Evolutionary conservation across 495 filamentous ascomycete genomes (phyloP).

Genomic region (Hypoxylon fuscum): DNA sequence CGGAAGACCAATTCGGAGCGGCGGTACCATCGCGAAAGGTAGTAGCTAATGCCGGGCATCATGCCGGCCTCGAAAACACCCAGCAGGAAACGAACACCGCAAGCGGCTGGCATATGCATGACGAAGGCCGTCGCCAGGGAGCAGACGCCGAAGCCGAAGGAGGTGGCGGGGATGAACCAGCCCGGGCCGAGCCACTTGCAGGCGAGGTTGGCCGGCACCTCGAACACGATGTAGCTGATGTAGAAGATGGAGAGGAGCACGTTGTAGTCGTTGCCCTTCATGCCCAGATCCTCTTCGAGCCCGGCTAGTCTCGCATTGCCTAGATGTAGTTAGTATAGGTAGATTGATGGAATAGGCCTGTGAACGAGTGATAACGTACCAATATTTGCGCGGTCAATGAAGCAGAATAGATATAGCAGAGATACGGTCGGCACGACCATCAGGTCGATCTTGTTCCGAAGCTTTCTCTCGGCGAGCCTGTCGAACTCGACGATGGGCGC

Average conservation of each 20-base stretch:
- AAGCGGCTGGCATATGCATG: constrained; percentile 46
- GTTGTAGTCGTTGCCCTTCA: constrained; percentile 76
- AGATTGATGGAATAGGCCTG: not conserved
- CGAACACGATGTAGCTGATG: constrained; percentile 75
- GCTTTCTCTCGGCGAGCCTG: constrained; percentile 63
- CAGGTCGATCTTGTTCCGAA: constrained; percentile 62
- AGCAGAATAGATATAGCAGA: constrained; percentile 68
- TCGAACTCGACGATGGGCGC: constrained; percentile 67
- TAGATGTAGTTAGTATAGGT: constrained; percentile 36
- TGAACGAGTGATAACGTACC: constrained; percentile 49
- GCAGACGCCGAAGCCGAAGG: constrained; percentile 55
- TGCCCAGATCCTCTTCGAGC: constrained; percentile 65
- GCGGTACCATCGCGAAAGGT: constrained; percentile 75
- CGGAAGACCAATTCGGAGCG: constrained; percentile 73
- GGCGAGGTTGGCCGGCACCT: constrained; percentile 71
- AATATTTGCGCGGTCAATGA: constrained; percentile 72
- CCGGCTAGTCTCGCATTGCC: constrained; percentile 66
- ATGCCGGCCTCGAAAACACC: constrained; percentile 75
- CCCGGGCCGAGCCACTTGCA: constrained; percentile 71
- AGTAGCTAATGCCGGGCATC: constrained; percentile 78
- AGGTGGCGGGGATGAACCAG: constrained; percentile 69
- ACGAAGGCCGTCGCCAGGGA: constrained; percentile 55
- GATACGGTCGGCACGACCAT: constrained; percentile 64
- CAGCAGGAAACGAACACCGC: constrained; percentile 63
- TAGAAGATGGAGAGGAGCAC: constrained; percentile 69